These are phyloP conservation scores for Lactarius hatsudake DNA, from an alignment of 768 basidiomycete species.

Conservation along the genomic window DNA sequence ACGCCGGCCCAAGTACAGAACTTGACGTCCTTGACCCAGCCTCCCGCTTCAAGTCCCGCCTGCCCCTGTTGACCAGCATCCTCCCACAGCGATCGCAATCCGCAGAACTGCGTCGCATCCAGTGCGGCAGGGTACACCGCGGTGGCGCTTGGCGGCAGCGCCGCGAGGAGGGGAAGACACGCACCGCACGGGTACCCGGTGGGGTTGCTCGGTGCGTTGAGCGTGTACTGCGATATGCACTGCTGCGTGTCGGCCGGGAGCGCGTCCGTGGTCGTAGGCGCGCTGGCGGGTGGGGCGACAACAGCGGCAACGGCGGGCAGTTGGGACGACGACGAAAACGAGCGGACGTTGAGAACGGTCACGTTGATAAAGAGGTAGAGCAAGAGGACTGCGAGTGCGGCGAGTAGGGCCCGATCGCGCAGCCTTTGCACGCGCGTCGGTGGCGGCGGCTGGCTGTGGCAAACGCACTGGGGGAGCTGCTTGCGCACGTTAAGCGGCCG, in stretches of 20 bases:
- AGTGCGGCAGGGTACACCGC: constrained; percentile 36
- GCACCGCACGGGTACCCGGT: constrained; percentile 45
- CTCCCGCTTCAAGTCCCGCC: constrained; percentile 39
- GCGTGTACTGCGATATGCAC: constrained; percentile 45
- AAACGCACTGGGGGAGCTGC: constrained; percentile 28
- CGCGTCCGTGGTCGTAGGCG: constrained; percentile 30
- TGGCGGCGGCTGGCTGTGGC: constrained; percentile 28
- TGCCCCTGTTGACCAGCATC: constrained; percentile 39
- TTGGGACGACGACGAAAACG: constrained; percentile 28
- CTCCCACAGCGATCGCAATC: constrained; percentile 45
- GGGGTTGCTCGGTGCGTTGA: constrained; percentile 45
- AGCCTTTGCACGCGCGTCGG: constrained; percentile 31
- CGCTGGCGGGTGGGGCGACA: constrained; percentile 21
- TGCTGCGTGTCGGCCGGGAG: constrained; percentile 43
- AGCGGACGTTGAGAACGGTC: constrained; percentile 39
- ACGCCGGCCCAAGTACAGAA: constrained; percentile 51
- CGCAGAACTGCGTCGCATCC: constrained; percentile 47
- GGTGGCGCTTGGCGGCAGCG: constrained; percentile 34
- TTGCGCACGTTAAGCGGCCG: constrained; percentile 42
- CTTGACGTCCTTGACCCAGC: constrained; percentile 45
- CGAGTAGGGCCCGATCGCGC: constrained; percentile 35
- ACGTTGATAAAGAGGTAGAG: constrained; percentile 44
- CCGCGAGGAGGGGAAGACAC: constrained; percentile 42
- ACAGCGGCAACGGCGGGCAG: constrained; percentile 17
- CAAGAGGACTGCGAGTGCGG: constrained; percentile 40